phyloP scores from a whole-genome alignment of 371 early-diverging fungal species.

The Rhizopus delemar region DNA sequence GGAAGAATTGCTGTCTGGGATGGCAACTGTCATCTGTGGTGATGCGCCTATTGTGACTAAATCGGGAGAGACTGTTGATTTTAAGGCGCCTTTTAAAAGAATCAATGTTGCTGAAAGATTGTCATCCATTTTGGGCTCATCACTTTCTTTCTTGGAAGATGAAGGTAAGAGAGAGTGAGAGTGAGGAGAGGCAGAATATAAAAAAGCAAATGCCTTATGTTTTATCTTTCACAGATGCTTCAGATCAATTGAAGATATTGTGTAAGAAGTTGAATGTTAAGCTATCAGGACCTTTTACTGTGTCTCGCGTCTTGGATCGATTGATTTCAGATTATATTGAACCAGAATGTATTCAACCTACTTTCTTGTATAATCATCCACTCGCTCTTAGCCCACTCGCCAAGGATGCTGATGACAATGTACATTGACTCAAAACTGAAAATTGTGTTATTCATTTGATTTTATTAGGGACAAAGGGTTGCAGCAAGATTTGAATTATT shows the following conservation, averaged over 20 bases:
- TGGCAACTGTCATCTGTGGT: slow-evolving; percentile 83
- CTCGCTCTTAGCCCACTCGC: slow-evolving; percentile 92
- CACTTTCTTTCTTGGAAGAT: slow-evolving; percentile 58
- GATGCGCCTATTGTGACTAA: slow-evolving; percentile 71
- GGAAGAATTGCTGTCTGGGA: slow-evolving; percentile 80
- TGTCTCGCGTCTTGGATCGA: slow-evolving; percentile 85
- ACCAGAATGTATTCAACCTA: slow-evolving; percentile 89
- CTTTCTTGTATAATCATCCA: slow-evolving; percentile 93
- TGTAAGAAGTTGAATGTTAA: slow-evolving; percentile 59
- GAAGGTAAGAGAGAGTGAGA: slow-evolving; percentile 17
- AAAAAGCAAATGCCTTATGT: no score
- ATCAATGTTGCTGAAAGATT: slow-evolving; percentile 79
- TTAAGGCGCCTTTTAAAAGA: slow-evolving; percentile 75
- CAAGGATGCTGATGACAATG: slow-evolving; percentile 61
- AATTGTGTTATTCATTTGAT: not conserved
- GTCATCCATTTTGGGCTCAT: slow-evolving; percentile 49
- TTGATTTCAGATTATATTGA: slow-evolving; percentile 91
- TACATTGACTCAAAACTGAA: slow-evolving; percentile 6
- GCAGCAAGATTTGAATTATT: slow-evolving; percentile 94
- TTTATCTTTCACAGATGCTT: slow-evolving; percentile 27
- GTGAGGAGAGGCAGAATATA: no score
- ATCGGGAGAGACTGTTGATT: slow-evolving; percentile 60
- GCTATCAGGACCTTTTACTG: slow-evolving; percentile 71
- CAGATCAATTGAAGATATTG: slow-evolving; percentile 47
- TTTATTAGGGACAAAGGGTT: slow-evolving; percentile 42